A percentile compares a stretch with the other conserved stretches of the same genome.
phyloP scores from a whole-genome alignment of 495 filamentous ascomycete genomes.

The Diplogelasinospora grovesii region DNA sequence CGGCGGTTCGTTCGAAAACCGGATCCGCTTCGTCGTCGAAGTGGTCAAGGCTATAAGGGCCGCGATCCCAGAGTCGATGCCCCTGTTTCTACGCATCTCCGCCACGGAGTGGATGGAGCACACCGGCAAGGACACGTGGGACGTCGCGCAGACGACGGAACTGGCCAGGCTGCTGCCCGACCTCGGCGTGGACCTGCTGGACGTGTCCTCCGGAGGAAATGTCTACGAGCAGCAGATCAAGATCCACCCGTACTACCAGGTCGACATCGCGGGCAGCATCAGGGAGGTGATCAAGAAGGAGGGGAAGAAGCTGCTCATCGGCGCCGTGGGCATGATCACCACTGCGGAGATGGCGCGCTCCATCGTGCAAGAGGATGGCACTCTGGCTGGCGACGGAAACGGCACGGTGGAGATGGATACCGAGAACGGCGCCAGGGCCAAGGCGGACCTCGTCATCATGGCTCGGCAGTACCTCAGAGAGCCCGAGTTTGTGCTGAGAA shows the following conservation, averaged over 20 bases:
- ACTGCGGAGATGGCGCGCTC: conserved; percentile 51
- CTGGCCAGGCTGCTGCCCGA: conserved; percentile 60
- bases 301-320: conserved; percentile 52
- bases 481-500: conserved; percentile 57
- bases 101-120: conserved; percentile 67
- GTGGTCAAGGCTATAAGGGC: conserved; percentile 39
- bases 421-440: conserved; percentile 37
- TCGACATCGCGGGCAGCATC: conserved; percentile 54
- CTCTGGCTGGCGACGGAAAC: conserved; percentile 9
- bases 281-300: conserved; percentile 48
- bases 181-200: conserved; percentile 65
- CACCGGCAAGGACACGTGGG: conserved; percentile 52
- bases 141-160: conserved; percentile 51
- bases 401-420: conserved; percentile 34
- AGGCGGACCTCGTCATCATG: conserved; percentile 58
- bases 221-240: conserved; percentile 53
- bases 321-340: conserved; percentile 69
- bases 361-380: conserved; percentile 46
- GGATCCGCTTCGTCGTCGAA: conserved; percentile 43
- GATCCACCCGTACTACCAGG: conserved; percentile 52
- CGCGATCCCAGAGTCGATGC: conserved; percentile 53
- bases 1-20: conserved; percentile 53
- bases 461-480: conserved; percentile 61
- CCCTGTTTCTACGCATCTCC: conserved; percentile 63
- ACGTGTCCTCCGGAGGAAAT: conserved; percentile 67